phyloP scores from a whole-genome alignment of 2,329 filamentous ascomycete genomes.

The Fusarium sp. region DNA sequence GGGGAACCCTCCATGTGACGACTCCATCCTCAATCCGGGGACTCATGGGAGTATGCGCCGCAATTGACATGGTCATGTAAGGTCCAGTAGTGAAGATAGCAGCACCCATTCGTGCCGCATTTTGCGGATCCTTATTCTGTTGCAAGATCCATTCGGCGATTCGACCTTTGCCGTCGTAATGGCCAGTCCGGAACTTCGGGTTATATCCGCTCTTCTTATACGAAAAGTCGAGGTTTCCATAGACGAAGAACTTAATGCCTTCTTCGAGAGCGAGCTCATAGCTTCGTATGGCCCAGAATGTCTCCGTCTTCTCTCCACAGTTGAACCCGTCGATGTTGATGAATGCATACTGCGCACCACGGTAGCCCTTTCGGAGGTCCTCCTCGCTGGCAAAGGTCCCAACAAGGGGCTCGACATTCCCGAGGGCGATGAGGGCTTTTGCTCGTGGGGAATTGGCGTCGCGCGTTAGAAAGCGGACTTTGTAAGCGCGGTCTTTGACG shows the following conservation, averaged over 20 bases:
- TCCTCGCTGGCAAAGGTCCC: not conserved
- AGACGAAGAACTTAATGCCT: constrained; percentile 55
- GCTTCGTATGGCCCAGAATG: constrained; percentile 1
- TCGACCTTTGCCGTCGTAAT: constrained; percentile 62
- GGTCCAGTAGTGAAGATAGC: constrained; percentile 17
- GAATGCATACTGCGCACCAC: not conserved
- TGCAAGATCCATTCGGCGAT: constrained; percentile 58
- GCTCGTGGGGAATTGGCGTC: not conserved
- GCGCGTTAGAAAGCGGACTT: not conserved
- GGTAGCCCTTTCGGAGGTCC: not conserved
- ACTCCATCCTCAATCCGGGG: constrained; percentile 10
- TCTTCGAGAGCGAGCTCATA: constrained; percentile 23
- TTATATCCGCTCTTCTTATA: constrained; percentile 62
- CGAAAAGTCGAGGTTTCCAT: constrained; percentile 62
- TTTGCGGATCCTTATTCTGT: constrained; percentile 39
- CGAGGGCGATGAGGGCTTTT: not conserved
- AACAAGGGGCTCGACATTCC: not conserved
- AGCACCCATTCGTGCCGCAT: constrained; percentile 3
- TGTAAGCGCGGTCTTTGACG: not conserved
- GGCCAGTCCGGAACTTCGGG: constrained; percentile 58
- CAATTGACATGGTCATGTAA: constrained; percentile 19
- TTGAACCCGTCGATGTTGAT: not conserved
- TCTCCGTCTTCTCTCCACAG: constrained; percentile 27
- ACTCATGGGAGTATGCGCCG: not conserved
- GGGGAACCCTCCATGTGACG: constrained; percentile 22